phyloP scores from a whole-genome alignment of 768 basidiomycete genomes.

The Pleurotus cornucopiae region DNA sequence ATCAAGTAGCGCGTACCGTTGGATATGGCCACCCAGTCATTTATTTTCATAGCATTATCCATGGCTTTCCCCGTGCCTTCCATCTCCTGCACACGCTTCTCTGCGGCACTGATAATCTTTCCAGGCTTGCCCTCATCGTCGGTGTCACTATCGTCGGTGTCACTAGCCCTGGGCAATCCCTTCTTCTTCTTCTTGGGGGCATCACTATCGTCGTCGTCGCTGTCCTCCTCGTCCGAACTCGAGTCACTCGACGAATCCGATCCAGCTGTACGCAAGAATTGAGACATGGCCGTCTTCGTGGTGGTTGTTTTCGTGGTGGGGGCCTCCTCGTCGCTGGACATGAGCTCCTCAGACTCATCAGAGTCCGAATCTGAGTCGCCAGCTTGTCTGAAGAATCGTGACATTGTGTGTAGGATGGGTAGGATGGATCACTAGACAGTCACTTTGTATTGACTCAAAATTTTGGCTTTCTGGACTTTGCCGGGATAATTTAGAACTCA shows the following conservation, averaged over 20 bases:
- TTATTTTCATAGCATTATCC: conserved; percentile 93
- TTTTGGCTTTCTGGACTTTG: not conserved
- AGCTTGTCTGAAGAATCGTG: conserved; percentile 85
- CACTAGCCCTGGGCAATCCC: conserved; percentile 29
- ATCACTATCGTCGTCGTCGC: conserved; percentile 52
- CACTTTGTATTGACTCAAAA: not conserved
- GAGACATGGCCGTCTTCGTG: conserved; percentile 66
- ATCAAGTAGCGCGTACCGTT: conserved; percentile 53
- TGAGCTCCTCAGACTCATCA: conserved; percentile 72
- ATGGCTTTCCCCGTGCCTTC: conserved; percentile 87
- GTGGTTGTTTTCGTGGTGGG: conserved; percentile 40
- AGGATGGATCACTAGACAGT: too few relatives aligned
- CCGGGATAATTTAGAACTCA: not conserved
- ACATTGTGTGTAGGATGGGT: conserved; percentile 42
- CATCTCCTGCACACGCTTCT: conserved; percentile 93
- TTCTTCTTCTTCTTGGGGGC: conserved; percentile 24
- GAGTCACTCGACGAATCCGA: conserved; percentile 59
- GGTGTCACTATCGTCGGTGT: conserved; percentile 46
- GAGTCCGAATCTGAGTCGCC: conserved; percentile 78
- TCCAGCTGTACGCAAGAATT: conserved; percentile 67
- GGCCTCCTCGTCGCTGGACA: conserved; percentile 68
- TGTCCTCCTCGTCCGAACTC: conserved; percentile 52
- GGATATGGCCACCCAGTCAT: conserved; percentile 93
- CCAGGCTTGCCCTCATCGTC: conserved; percentile 72
- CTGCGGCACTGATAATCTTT: conserved; percentile 82